phyloP scores from a whole-genome alignment of 371 early-diverging fungal species.

The Zancudomyces culisetae region DNA sequence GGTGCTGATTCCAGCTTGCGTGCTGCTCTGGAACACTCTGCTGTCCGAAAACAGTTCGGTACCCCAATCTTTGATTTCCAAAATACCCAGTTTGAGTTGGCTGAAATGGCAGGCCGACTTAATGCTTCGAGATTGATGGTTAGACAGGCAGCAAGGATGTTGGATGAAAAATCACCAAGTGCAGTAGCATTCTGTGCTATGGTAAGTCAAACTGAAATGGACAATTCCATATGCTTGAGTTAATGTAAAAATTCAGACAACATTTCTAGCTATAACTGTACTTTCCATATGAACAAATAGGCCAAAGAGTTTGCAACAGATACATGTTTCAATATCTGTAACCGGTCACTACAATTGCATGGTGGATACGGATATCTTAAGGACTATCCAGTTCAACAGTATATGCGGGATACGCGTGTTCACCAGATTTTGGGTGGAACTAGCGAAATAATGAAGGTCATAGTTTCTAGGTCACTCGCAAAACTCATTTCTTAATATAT shows the following conservation, averaged over 20 bases:
- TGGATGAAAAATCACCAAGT: constrained; percentile 19
- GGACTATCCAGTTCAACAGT: constrained; percentile 35
- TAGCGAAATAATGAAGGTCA: constrained; percentile 36
- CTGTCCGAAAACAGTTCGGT: constrained; percentile 36
- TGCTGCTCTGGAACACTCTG: constrained; percentile 29
- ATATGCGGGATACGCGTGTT: constrained; percentile 34
- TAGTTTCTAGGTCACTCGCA: constrained; percentile 25
- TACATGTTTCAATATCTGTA: constrained; percentile 29
- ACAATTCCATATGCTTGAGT: background rate
- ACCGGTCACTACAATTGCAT: constrained; percentile 28
- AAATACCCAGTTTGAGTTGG: constrained; percentile 36
- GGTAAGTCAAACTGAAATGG: constrained; percentile 1
- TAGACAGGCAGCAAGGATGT: constrained; percentile 31
- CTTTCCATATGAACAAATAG: no score
- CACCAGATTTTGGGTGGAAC: constrained; percentile 42
- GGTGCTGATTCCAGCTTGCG: constrained; percentile 36
- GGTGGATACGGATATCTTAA: constrained; percentile 43
- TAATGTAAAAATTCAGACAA: background rate
- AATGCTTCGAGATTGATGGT: constrained; percentile 31
- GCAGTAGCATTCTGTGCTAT: constrained; percentile 17
- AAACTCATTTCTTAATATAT: no score
- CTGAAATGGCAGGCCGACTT: constrained; percentile 35
- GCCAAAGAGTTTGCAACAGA: constrained; percentile 40
- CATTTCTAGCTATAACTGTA: constrained; percentile 13
- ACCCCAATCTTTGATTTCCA: constrained; percentile 26